Evolutionary conservation across 2,329 filamentous ascomycete species (phyloP), one percentile per base, ranked within the genome.

Genomic region (Mollisia scopiformis): DNA sequence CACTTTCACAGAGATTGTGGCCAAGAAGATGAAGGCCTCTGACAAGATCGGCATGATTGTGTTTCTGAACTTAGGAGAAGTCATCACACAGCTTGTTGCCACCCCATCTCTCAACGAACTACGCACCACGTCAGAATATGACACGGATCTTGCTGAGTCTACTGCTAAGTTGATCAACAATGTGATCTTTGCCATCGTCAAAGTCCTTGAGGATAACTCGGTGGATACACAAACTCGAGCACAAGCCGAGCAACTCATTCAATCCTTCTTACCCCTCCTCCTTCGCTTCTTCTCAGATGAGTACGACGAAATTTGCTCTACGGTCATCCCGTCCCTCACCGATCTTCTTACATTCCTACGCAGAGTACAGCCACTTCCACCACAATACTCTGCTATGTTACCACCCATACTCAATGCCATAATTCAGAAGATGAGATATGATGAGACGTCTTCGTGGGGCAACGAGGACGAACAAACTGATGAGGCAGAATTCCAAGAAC

Each of bases 251-350:
- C 88, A 90, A 68, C 85, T 96, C 62, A 82, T 98, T 56, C 90
- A 90, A 72, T 85, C 86, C 41, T 98, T 98, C 74, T 80, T 97
- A 28, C 92, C 93, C 0, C 89, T 93, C 68, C 83, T 98, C 13
- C 81, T 99, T 54, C 91, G 94, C 39, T 97, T 97, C 80, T 97
- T 99, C 78, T 91, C 93, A 25, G 95, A 99, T 76, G 93, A 99
- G 74, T 99, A 96, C 75, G 95, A 99, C 75, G 95, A 99, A 78
- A 89, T 99, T 68, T 98, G 95, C 80, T 96, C 93, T 35, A 95
- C 92, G 13, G 92, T 98, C 61, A 96, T 99, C 63, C 91, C 93
- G 23, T 94, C 92, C 37, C 86, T 98, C 58, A 97, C 92, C 52
- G 96, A 99, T 71, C 85, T 98, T 52, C 84, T 99, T 62, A 93